A percentile compares a stretch with the other conserved stretches of the same genome.
Conservation (phyloP, 1,139 yeast genomes). For the Kurtzmaniella quercitrusa region DNA sequence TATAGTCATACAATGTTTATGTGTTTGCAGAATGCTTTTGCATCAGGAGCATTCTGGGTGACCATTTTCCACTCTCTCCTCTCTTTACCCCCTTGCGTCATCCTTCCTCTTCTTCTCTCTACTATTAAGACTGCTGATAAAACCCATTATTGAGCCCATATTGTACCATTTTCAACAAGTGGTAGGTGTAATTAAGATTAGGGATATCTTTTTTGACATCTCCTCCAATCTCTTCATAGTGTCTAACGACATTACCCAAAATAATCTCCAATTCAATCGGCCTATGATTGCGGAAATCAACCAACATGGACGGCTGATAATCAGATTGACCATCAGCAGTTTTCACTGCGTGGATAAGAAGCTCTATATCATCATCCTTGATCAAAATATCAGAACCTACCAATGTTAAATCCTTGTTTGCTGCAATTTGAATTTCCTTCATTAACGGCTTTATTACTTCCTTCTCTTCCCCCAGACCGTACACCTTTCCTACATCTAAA, state of each 20-base stretch:
- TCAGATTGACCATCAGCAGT: constrained; percentile 17
- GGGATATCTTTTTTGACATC: constrained; percentile 14
- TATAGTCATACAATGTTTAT: no score
- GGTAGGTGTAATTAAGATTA: constrained; percentile 24
- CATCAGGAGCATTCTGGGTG: no score
- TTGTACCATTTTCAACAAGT: constrained; percentile 36
- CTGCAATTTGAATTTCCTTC: constrained; percentile 20
- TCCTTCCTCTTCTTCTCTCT: no score
- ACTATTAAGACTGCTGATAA: not conserved
- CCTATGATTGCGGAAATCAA: constrained; percentile 26
- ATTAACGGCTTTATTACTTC: constrained; percentile 19
- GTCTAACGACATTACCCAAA: constrained; percentile 20
- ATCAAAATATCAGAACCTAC: constrained; percentile 13
- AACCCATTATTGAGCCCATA: constrained; percentile 12
- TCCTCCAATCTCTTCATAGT: constrained; percentile 10
- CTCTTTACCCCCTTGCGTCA: no score
- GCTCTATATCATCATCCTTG: constrained; percentile 14
- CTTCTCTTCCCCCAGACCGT: constrained; percentile 6
- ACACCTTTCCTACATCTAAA: constrained; percentile 21
- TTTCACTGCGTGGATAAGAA: constrained; percentile 15
- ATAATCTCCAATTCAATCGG: constrained; percentile 30
- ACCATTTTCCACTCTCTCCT: no score
- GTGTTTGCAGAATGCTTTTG: no score
- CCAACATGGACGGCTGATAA: constrained; percentile 34
- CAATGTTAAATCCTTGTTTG: constrained; percentile 19